Evolutionary conservation across 1,139 yeast species (phyloP).

Genomic region (Meyerozyma elateridarum): DNA sequence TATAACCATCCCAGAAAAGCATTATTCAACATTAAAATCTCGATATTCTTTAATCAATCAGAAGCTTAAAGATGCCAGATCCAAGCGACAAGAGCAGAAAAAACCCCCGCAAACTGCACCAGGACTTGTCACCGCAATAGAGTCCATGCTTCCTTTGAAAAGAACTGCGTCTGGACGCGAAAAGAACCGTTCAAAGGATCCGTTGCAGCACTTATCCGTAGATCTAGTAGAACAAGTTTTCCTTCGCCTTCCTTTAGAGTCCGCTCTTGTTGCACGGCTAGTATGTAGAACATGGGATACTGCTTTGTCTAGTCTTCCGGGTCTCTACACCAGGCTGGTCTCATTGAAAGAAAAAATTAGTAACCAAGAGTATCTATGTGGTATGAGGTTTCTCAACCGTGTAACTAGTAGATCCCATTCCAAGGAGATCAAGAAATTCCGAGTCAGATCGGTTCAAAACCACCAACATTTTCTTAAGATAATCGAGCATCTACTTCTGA

Average conservation of each 20-base stretch:
- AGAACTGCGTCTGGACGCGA: not conserved
- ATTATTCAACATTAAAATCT: not conserved
- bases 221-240: slow-evolving; percentile 1
- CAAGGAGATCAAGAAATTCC: not conserved
- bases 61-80: not conserved
- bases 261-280: slow-evolving; percentile 1
- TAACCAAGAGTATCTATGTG: not conserved
- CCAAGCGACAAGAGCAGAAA: not conserved
- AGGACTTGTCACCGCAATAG: not conserved
- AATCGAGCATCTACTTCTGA: not conserved
- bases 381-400: not conserved
- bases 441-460: slow-evolving; percentile 2
- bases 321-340: not conserved
- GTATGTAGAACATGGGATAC: not conserved
- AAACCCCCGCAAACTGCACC: not conserved
- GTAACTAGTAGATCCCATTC: not conserved
- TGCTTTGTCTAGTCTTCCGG: not conserved
- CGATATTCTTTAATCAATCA: not conserved
- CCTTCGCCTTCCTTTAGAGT: not conserved
- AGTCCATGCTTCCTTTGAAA: not conserved
- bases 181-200: not conserved
- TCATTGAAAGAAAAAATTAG: not conserved
- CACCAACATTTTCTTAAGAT: not conserved
- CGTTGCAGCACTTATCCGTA: not conserved
- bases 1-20: not conserved